Evolutionary conservation across 306 rosid species (phyloP).

Genomic region (Cucurbita moschata): DNA sequence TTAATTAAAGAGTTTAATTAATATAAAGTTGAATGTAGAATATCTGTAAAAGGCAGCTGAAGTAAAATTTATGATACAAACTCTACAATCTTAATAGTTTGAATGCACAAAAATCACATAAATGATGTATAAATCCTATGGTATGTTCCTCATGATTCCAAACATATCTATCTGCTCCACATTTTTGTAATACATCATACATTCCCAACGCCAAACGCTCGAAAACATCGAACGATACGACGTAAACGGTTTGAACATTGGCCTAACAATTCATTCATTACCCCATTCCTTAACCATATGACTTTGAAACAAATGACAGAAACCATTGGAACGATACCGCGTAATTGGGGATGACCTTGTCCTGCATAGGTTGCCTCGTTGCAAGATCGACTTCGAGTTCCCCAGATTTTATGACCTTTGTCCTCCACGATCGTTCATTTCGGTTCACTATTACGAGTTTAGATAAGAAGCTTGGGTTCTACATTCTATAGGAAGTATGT

Average conservation of each 20-base stretch:
- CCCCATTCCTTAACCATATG: background rate
- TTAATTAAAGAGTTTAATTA: no score
- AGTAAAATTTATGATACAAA: constrained; percentile 5
- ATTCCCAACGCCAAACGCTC: constrained; percentile 21
- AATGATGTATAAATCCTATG: constrained; percentile 23
- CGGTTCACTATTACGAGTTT: background rate
- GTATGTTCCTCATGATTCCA: constrained; percentile 17
- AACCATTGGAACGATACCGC: background rate
- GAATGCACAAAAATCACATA: constrained; percentile 2
- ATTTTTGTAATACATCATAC: constrained; percentile 18
- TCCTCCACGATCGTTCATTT: background rate
- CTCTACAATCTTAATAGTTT: constrained; percentile 6
- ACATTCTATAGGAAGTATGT: constrained; percentile 66
- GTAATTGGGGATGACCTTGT: background rate
- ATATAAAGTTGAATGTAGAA: background rate
- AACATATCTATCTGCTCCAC: constrained; percentile 20
- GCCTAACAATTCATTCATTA: constrained; percentile 5
- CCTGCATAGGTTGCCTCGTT: background rate
- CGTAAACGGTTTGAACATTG: constrained; percentile 5
- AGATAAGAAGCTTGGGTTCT: background rate
- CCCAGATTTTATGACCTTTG: background rate
- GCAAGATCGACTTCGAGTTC: background rate
- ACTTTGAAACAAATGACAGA: background rate
- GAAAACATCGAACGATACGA: constrained; percentile 14
- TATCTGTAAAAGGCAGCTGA: background rate